Conservation (phyloP, 2,329 filamentous ascomycete genomes). For the Sporothrix brasiliensis region DNA sequence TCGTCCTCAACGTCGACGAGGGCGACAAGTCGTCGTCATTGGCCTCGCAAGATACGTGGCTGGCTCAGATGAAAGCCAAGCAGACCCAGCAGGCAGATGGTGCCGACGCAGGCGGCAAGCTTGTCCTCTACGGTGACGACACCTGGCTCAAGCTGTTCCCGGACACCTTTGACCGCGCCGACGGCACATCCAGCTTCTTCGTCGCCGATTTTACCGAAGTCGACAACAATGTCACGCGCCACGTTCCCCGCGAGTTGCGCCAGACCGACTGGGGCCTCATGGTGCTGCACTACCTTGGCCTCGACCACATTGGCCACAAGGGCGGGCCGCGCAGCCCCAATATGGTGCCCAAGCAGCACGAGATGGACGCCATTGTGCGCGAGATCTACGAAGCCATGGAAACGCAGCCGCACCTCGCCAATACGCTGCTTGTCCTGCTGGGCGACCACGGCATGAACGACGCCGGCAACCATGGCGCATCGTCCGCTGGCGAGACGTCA, state of each 20-base stretch:
- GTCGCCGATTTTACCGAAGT: constrained; percentile 98
- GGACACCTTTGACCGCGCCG: constrained; percentile 78
- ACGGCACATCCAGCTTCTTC: constrained; percentile 97
- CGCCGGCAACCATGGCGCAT: constrained; percentile 93
- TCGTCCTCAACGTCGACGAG: constrained; percentile 95
- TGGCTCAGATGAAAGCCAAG: constrained; percentile 84
- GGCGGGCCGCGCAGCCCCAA: constrained; percentile 80
- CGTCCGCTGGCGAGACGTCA: constrained; percentile 90
- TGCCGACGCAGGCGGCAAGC: constrained; percentile 59
- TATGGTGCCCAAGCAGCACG: constrained; percentile 88
- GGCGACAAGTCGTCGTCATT: constrained; percentile 88
- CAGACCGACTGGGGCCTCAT: constrained; percentile 87
- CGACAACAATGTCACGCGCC: constrained; percentile 93
- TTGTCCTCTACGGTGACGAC: constrained; percentile 96
- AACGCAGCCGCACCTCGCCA: constrained; percentile 67
- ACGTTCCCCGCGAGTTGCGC: constrained; percentile 75
- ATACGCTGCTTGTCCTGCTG: constrained; percentile 80
- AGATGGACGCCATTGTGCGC: constrained; percentile 63
- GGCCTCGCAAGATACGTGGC: constrained; percentile 89
- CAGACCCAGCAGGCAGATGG: constrained; percentile 31
- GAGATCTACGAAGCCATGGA: constrained; percentile 77
- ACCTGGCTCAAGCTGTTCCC: constrained; percentile 98
- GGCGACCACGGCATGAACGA: constrained; percentile 99
- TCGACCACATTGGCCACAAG: constrained; percentile 98
- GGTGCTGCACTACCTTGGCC: constrained; percentile 91